phyloP scores from a whole-genome alignment of 495 filamentous ascomycete species.

The Geoglossum glabrum region DNA sequence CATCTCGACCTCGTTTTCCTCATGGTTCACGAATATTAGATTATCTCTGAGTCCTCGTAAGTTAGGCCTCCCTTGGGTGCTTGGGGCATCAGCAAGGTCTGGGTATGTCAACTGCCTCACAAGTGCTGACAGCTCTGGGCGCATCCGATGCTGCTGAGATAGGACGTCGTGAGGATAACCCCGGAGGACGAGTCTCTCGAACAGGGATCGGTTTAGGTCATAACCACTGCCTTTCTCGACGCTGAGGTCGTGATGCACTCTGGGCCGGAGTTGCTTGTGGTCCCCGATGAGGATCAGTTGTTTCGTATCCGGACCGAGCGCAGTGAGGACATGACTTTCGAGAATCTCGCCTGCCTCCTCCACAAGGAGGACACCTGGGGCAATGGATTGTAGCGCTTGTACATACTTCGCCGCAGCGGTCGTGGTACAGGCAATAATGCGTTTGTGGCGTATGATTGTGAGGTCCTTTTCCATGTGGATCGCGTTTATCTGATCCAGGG shows the following conservation, averaged over 20 bases:
- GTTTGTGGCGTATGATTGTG: slow-evolving; percentile 29
- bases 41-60: slow-evolving; percentile 38
- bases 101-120: slow-evolving; percentile 43
- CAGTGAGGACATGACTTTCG: slow-evolving; percentile 49
- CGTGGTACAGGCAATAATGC: slow-evolving; percentile 57
- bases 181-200: slow-evolving; percentile 43
- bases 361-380: slow-evolving; percentile 37
- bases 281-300: slow-evolving; percentile 61
- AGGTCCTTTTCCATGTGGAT: slow-evolving; percentile 26
- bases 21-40: slow-evolving; percentile 49
- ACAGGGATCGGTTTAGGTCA: slow-evolving; percentile 50
- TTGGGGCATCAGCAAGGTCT: slow-evolving; percentile 33
- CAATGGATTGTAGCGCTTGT: slow-evolving; percentile 27
- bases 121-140: slow-evolving; percentile 44
- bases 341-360: slow-evolving; percentile 71
- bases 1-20: slow-evolving; percentile 27
- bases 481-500: slow-evolving; percentile 19
- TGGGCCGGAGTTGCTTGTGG: slow-evolving; percentile 57
- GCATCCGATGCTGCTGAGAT: slow-evolving; percentile 48
- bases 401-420: slow-evolving; percentile 48
- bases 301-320: slow-evolving; percentile 35
- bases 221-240: slow-evolving; percentile 49
- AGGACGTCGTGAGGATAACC: slow-evolving; percentile 36
- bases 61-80: slow-evolving; percentile 27
- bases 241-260: slow-evolving; percentile 41